A percentile compares a stretch with the other conserved stretches of the same genome.
These are phyloP conservation scores for Venturia nashicola DNA, from an alignment of 2,329 filamentous ascomycete species.

Conservation along the genomic window DNA sequence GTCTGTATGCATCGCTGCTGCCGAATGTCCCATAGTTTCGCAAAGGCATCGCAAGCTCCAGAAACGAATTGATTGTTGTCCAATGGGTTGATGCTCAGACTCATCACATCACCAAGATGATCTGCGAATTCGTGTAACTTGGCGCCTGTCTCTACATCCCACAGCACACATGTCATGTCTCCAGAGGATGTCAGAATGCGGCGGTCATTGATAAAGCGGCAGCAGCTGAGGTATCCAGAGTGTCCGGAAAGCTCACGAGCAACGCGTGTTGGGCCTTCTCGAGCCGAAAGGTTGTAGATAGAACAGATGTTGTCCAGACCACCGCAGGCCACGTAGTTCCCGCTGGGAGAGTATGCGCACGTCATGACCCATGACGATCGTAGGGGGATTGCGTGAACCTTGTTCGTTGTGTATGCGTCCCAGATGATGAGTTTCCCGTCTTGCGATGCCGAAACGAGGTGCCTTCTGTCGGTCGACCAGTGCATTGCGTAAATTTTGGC, in stretches of 20 bases:
- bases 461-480: slow-evolving; percentile 96
- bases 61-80: slow-evolving; percentile 99
- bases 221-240: slow-evolving; percentile 95
- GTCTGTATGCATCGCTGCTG: slow-evolving; percentile 98
- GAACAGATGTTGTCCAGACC: slow-evolving; percentile 99
- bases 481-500: slow-evolving; percentile 99
- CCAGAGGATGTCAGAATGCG: slow-evolving; percentile 96
- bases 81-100: slow-evolving; percentile 97
- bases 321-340: slow-evolving; percentile 97
- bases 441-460: slow-evolving; percentile 94
- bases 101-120: slow-evolving; percentile 98
- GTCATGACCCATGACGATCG: slow-evolving; percentile 99
- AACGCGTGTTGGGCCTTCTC: slow-evolving; percentile 93
- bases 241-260: slow-evolving; percentile 93
- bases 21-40: slow-evolving; percentile 97
- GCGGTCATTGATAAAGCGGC: slow-evolving; percentile 96
- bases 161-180: slow-evolving; percentile 99
- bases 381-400: slow-evolving; percentile 95
- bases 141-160: slow-evolving; percentile 96
- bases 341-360: slow-evolving; percentile 94
- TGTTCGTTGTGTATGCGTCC: slow-evolving; percentile 99
- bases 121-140: slow-evolving; percentile 98
- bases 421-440: slow-evolving; percentile 99
- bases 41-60: slow-evolving; percentile 97
- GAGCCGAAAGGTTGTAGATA: slow-evolving; percentile 95